Evolutionary conservation across 352 stramenopile species (phyloP).

Genomic region (Globisporangium camurandrum): DNA sequence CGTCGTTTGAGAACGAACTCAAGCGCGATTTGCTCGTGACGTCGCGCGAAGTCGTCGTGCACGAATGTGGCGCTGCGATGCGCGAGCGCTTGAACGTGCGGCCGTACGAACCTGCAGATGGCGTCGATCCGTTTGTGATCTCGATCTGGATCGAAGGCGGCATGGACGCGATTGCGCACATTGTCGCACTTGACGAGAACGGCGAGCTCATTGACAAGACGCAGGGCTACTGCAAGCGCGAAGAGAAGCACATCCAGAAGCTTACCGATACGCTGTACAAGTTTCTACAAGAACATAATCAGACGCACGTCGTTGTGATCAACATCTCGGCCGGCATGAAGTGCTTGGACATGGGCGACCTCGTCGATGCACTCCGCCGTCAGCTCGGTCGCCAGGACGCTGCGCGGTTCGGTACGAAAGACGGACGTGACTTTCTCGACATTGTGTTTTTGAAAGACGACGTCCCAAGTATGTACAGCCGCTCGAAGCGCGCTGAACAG

Average conservation of each 20-base stretch:
- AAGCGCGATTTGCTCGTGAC: slow-evolving; percentile 67
- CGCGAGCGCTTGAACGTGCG: slow-evolving; percentile 63
- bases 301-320: slow-evolving; percentile 81
- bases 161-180: slow-evolving; percentile 74
- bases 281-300: slow-evolving; percentile 76
- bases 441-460: slow-evolving; percentile 87
- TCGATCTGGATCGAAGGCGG: slow-evolving; percentile 83
- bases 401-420: slow-evolving; percentile 59
- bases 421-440: slow-evolving; percentile 80
- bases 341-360: slow-evolving; percentile 85
- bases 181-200: slow-evolving; percentile 81
- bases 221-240: slow-evolving; percentile 72
- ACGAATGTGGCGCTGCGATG: slow-evolving; percentile 63
- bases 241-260: slow-evolving; percentile 65
- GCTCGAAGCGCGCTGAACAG: slow-evolving; percentile 73
- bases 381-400: slow-evolving; percentile 66
- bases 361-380: slow-evolving; percentile 76
- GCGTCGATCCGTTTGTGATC: slow-evolving; percentile 72
- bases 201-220: slow-evolving; percentile 84
- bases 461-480: slow-evolving; percentile 82
- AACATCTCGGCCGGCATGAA: slow-evolving; percentile 87
- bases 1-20: slow-evolving; percentile 82
- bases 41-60: slow-evolving; percentile 66
- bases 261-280: slow-evolving; percentile 72
- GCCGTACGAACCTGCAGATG: slow-evolving; percentile 73